Evolutionary conservation across 1,284 basidiomycete species (phyloP).

Genomic region (Pulveroboletus sp.): DNA sequence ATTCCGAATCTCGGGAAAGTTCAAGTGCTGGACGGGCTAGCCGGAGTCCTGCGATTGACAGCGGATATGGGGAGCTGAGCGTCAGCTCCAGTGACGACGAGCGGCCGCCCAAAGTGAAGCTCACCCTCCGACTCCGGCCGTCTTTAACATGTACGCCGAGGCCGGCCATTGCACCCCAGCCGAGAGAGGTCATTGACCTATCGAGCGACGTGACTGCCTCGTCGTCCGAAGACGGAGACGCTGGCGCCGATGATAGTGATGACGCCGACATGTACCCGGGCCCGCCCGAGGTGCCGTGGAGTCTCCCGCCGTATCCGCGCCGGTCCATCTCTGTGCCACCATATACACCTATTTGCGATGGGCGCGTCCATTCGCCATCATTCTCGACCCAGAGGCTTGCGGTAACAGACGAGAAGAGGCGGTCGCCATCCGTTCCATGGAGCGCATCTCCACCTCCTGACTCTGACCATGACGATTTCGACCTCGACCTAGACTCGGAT

Average conservation of each 20-base stretch:
- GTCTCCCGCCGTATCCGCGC: slow-evolving; percentile 45
- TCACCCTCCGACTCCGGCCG: slow-evolving; percentile 59
- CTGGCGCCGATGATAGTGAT: slow-evolving; percentile 32
- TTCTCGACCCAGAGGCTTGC: slow-evolving; percentile 16
- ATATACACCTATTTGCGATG: slow-evolving; percentile 49
- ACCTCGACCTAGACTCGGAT: slow-evolving; percentile 38
- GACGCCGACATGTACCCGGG: slow-evolving; percentile 30
- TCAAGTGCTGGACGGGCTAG: slow-evolving; percentile 15
- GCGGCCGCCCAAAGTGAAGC: slow-evolving; percentile 64
- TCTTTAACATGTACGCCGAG: slow-evolving; percentile 31
- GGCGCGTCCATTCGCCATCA: slow-evolving; percentile 34
- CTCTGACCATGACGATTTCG: slow-evolving; percentile 60
- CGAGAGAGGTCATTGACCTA: slow-evolving; percentile 44
- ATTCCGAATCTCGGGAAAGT: slow-evolving; percentile 22
- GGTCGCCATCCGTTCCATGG: slow-evolving; percentile 55
- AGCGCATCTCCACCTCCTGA: slow-evolving; percentile 65
- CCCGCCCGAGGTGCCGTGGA: slow-evolving; percentile 30
- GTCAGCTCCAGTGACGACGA: slow-evolving; percentile 40
- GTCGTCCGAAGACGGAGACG: slow-evolving; percentile 30
- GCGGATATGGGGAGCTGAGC: slow-evolving; percentile 40
- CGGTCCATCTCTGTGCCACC: slow-evolving; percentile 55
- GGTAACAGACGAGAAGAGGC: slow-evolving; percentile 41
- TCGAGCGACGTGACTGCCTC: slow-evolving; percentile 41
- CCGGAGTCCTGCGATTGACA: slow-evolving; percentile 29
- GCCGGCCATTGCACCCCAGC: slow-evolving; percentile 20